phyloP scores from a whole-genome alignment of 306 rosid genomes.

The Medicago truncatula region DNA sequence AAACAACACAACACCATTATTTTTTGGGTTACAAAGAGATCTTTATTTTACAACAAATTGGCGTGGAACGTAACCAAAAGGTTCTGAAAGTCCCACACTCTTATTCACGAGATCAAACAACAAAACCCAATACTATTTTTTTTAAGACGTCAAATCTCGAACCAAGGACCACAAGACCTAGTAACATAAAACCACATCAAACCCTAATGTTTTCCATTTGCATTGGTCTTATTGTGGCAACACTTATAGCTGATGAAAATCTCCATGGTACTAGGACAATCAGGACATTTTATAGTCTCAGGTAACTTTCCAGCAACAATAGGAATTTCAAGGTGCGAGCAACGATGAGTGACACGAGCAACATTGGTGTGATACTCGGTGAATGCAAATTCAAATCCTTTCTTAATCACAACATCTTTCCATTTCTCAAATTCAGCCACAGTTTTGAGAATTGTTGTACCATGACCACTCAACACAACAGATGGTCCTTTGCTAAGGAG shows the following conservation, averaged over 20 bases:
- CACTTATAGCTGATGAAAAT: constrained; percentile 50
- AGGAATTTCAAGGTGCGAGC: constrained; percentile 47
- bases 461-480: constrained; percentile 60
- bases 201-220: neutral
- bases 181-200: neutral
- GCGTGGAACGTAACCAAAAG: neutral
- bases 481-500: constrained; percentile 60
- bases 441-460: constrained; percentile 50
- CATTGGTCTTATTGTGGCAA: constrained; percentile 40
- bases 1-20: neutral
- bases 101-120: neutral
- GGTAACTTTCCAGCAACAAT: constrained; percentile 43
- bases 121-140: neutral
- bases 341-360: constrained; percentile 32
- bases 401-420: constrained; percentile 51
- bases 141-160: no score
- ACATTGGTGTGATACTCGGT: constrained; percentile 37
- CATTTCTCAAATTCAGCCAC: constrained; percentile 71
- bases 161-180: no score
- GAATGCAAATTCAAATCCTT: constrained; percentile 38
- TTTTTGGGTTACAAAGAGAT: no score
- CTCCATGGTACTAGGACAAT: constrained; percentile 49
- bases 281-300: constrained; percentile 46
- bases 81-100: neutral
- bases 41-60: neutral